Evolutionary conservation across 441 rosid genomes (phyloP).

Genomic region (Populus trichocarpa): DNA sequence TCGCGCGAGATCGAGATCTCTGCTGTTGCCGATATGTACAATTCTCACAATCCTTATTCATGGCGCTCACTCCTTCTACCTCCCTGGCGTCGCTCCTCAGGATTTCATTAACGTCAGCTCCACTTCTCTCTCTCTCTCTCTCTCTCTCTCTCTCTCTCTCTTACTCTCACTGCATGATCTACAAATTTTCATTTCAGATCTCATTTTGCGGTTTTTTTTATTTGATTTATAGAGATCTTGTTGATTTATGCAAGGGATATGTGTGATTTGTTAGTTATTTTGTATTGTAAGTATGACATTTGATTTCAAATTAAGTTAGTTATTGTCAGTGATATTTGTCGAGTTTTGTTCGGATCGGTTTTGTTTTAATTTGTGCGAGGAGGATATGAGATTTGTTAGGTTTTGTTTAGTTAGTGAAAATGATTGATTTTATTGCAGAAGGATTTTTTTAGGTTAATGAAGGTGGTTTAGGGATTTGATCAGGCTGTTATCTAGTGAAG

Average conservation of each 20-base stretch:
- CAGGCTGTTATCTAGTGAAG: neutral
- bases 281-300: neutral
- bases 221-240: neutral
- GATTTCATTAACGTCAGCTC: constrained; percentile 67
- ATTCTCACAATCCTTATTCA: constrained; percentile 36
- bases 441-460: neutral
- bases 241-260: neutral
- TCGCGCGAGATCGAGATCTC: constrained; percentile 21
- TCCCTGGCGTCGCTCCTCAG: constrained; percentile 93
- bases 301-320: neutral
- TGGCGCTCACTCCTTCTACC: constrained; percentile 68
- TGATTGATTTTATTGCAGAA: neutral
- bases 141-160: constrained; percentile 22
- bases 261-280: neutral
- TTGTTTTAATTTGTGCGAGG: no score
- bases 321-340: neutral
- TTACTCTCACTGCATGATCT: constrained; percentile 27
- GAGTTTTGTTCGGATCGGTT: neutral
- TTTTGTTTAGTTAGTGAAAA: neutral
- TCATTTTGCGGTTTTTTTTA: neutral
- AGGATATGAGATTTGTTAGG: no score
- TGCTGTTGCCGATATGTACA: constrained; percentile 20
- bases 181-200: neutral
- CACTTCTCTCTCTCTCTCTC: neutral
- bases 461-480: neutral